Conservation (phyloP, 768 basidiomycete species). For the Pleurotus platypus region DNA sequence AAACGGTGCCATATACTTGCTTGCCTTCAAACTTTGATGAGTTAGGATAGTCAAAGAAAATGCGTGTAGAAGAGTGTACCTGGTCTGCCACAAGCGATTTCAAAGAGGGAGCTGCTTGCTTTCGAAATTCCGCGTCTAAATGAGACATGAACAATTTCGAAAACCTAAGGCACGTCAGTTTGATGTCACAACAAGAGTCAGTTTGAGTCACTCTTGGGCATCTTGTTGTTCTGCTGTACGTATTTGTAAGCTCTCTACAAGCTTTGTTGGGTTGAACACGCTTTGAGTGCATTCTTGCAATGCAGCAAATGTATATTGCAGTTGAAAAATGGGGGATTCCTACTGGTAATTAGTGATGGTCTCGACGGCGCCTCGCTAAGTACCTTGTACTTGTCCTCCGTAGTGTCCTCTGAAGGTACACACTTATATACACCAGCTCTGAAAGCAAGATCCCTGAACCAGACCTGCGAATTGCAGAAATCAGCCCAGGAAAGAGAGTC, state of each 20-base stretch:
- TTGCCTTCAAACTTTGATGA: slow-evolving; percentile 80
- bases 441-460: slow-evolving; percentile 86
- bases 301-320: slow-evolving; percentile 81
- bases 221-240: slow-evolving; percentile 90
- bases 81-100: slow-evolving; percentile 72
- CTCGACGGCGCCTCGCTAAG: background rate
- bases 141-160: slow-evolving; percentile 93
- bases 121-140: slow-evolving; percentile 83
- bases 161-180: slow-evolving; percentile 52
- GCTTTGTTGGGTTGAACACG: slow-evolving; percentile 78
- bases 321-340: slow-evolving; percentile 77
- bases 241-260: slow-evolving; percentile 82
- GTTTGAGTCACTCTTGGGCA: slow-evolving; percentile 78
- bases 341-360: slow-evolving; percentile 20
- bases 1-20: slow-evolving; percentile 77
- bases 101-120: slow-evolving; percentile 62
- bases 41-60: background rate
- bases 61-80: slow-evolving; percentile 30
- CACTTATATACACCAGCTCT: slow-evolving; percentile 81
- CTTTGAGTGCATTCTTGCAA: slow-evolving; percentile 69
- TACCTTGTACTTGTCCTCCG: slow-evolving; percentile 40
- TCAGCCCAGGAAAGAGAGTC: background rate
- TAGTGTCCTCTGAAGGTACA: slow-evolving; percentile 45
- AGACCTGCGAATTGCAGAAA: slow-evolving; percentile 52
- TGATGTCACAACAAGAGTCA: background rate